Conservation (phyloP, 2,329 filamentous ascomycete species). For the Diaporthe citriasiana region DNA sequence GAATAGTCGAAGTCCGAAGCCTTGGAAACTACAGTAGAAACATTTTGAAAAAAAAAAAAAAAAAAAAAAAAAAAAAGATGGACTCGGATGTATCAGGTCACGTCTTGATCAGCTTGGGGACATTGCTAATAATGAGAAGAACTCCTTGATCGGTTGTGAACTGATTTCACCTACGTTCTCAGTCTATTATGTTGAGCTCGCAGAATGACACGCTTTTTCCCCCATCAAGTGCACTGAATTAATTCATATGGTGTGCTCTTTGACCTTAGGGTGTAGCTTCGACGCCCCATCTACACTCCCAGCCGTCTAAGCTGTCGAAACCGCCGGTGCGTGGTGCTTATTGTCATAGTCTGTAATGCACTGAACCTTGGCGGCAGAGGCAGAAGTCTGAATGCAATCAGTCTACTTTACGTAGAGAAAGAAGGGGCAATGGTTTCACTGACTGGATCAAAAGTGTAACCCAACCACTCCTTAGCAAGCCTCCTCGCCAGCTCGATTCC, state of each 20-base stretch:
- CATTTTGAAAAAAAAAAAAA: too few relatives aligned
- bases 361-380: slow-evolving; percentile 39
- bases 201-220: background rate
- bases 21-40: too few relatives aligned
- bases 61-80: too few relatives aligned
- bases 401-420: background rate
- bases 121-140: background rate
- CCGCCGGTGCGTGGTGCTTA: background rate
- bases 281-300: background rate
- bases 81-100: background rate
- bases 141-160: too few relatives aligned
- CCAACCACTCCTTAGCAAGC: slow-evolving; percentile 85
- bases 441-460: slow-evolving; percentile 78
- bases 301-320: background rate
- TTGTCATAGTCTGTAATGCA: slow-evolving; percentile 40
- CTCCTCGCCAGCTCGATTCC: slow-evolving; percentile 84
- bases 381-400: slow-evolving; percentile 26
- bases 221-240: background rate
- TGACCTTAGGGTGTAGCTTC: background rate
- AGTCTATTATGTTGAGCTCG: too few relatives aligned
- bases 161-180: too few relatives aligned
- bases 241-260: background rate
- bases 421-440: slow-evolving; percentile 51
- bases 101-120: background rate
- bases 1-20: background rate